These are phyloP conservation scores for Babesia ovis DNA, from an alignment of 169 alveolate species.

Conservation along the genomic window DNA sequence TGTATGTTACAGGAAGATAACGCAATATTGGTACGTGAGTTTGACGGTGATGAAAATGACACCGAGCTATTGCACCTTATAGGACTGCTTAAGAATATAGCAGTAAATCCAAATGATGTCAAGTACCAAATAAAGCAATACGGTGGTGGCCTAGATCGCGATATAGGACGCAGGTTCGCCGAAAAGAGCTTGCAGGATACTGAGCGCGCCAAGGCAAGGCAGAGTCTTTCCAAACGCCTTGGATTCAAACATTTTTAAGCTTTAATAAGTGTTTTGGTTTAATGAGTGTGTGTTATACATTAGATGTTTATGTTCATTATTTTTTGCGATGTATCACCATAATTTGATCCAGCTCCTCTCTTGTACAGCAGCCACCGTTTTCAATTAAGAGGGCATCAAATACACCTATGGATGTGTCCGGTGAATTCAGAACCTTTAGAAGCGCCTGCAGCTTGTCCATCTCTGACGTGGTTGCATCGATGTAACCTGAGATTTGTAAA, in stretches of 20 bases:
- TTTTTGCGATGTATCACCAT: conserved; percentile 27
- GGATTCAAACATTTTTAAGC: conserved; percentile 59
- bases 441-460: conserved; percentile 57
- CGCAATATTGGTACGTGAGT: conserved; percentile 77
- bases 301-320: not conserved
- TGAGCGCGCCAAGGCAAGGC: conserved; percentile 43
- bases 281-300: not conserved
- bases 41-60: conserved; percentile 84
- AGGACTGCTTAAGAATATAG: conserved; percentile 81
- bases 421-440: conserved; percentile 46
- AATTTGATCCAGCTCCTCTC: conserved; percentile 54
- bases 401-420: conserved; percentile 11
- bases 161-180: conserved; percentile 74
- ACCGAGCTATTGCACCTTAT: conserved; percentile 75
- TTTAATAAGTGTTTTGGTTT: not conserved
- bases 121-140: conserved; percentile 63
- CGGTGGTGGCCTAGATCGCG: conserved; percentile 79
- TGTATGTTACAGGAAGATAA: conserved; percentile 82
- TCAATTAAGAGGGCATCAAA: conserved; percentile 48
- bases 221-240: conserved; percentile 42
- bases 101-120: conserved; percentile 79
- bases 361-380: conserved; percentile 61
- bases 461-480: conserved; percentile 38
- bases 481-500: conserved; percentile 6
- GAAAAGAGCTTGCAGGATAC: conserved; percentile 40